phyloP scores from a whole-genome alignment of 2,329 filamentous ascomycete genomes.

The Colletotrichum paranaense region DNA sequence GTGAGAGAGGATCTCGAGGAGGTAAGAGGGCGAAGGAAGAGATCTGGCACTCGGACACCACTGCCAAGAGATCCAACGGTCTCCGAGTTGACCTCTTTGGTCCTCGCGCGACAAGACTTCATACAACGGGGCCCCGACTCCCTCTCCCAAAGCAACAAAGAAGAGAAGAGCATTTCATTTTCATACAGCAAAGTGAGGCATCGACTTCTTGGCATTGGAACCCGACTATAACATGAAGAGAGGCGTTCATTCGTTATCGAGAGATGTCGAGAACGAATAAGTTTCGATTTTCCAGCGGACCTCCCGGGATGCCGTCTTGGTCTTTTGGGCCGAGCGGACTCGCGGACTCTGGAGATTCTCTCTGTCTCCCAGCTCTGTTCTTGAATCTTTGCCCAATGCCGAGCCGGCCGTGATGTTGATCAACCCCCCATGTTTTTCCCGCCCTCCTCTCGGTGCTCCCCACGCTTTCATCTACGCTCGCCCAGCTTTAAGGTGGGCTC shows the following conservation, averaged over 20 bases:
- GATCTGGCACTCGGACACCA: constrained; percentile 27
- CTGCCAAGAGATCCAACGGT: constrained; percentile 32
- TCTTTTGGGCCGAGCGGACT: constrained; percentile 3
- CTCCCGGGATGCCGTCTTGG: constrained; percentile 1
- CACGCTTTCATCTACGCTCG: background rate
- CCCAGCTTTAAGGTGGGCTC: too few relatives aligned
- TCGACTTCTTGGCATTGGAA: background rate
- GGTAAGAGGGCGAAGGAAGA: background rate
- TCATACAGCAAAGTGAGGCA: background rate
- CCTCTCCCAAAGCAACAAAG: background rate
- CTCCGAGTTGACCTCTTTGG: background rate
- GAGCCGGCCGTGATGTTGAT: constrained; percentile 12
- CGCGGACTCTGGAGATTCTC: too few relatives aligned
- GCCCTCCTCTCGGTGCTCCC: background rate
- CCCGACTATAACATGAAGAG: background rate
- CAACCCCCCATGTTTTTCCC: background rate
- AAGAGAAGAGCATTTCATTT: background rate
- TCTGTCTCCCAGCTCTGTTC: too few relatives aligned
- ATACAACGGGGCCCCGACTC: background rate
- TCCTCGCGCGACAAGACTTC: background rate
- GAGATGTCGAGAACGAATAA: background rate
- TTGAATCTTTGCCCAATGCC: background rate
- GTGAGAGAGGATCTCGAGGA: too few relatives aligned
- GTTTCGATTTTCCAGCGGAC: background rate
- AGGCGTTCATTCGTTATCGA: background rate